These are phyloP conservation scores for Fusarium lyarnte DNA, from an alignment of 2,329 filamentous ascomycete genomes.

Conservation along the genomic window DNA sequence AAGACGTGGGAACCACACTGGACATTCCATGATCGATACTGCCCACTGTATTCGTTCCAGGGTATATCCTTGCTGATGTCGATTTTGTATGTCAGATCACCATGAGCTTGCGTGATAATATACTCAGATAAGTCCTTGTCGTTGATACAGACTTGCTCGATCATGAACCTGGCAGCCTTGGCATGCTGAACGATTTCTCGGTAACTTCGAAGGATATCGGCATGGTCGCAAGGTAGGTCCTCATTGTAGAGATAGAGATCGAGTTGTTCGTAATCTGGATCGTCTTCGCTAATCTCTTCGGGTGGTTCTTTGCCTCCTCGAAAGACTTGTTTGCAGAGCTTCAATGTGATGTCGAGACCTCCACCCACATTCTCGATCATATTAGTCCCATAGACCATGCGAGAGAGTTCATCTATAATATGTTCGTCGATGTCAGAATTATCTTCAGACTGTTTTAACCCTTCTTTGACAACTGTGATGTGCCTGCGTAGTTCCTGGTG, in stretches of 20 bases:
- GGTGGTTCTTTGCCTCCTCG: neutral
- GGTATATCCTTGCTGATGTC: neutral
- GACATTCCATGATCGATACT: conserved; percentile 40
- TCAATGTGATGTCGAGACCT: neutral
- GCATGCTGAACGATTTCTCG: conserved; percentile 31
- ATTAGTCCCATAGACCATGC: conserved; percentile 15
- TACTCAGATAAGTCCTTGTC: conserved; percentile 24
- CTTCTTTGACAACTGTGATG: neutral
- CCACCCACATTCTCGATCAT: conserved; percentile 15
- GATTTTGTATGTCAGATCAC: conserved; percentile 25
- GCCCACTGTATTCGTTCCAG: conserved; percentile 28
- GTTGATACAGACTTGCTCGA: conserved; percentile 10
- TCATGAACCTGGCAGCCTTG: conserved; percentile 25
- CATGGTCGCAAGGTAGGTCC: neutral
- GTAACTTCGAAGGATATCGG: neutral
- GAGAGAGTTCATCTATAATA: neutral
- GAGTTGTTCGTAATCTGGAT: neutral
- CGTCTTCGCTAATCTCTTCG: neutral
- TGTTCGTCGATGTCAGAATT: neutral
- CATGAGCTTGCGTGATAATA: conserved; percentile 39
- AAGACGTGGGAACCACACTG: neutral
- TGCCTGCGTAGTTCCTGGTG: neutral
- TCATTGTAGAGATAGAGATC: neutral
- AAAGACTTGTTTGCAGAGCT: conserved; percentile 3
- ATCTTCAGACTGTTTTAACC: neutral